Base-by-base conservation (phyloP, 148 eudicot genomes). In the Fagopyrum tataricum region DNA sequence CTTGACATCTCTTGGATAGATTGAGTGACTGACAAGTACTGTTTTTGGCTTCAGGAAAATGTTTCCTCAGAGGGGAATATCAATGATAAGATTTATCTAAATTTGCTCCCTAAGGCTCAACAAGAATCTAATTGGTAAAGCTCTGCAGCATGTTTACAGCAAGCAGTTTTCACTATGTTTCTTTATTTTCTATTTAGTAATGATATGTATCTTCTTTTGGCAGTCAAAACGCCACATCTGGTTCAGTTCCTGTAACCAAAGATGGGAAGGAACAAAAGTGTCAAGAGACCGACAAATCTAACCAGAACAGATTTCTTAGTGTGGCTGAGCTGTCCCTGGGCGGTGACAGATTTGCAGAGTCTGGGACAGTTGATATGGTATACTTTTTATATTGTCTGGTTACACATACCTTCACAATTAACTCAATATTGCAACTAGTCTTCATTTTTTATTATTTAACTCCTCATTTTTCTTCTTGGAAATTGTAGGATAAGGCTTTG, bases 311-410 rank as follows among this genome's bases (percentile, higher is more conserved):
- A 11, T 92, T 95, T 79, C 84, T 84, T 47, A 87, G 88, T 76
- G 96, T 92, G 43, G 80, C 84, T 7, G 92, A 95, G 77, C 84
- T 95, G 70, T 87, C 96, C 66, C 44, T 80, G 26, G 88, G 91
- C n/a, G 76, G 85, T 78, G 87, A 81, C 82, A 86, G 78, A 72
- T 77, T 80, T 66, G 44, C 81, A 61, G 83, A 81, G 72, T 75
- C 68, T 69, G 81, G 79, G 14, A 70, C 80, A 43, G 88, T 92
- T 76, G 94, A 95, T 76, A 82, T 95, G 96, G 99, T 95, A 90
- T 21, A 42, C 47, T 11, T 24, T 20, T 7, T 6, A 42, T 20
- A 12, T 67, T 59, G 7, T 4, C 24, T 44, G 21, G 21, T 5
- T 58, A 4, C 12, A 8, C 31, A 8, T 58, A 58, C 23, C 31